Base-by-base conservation (phyloP, 345 rosid species). In the Eucalyptus virginea region DNA sequence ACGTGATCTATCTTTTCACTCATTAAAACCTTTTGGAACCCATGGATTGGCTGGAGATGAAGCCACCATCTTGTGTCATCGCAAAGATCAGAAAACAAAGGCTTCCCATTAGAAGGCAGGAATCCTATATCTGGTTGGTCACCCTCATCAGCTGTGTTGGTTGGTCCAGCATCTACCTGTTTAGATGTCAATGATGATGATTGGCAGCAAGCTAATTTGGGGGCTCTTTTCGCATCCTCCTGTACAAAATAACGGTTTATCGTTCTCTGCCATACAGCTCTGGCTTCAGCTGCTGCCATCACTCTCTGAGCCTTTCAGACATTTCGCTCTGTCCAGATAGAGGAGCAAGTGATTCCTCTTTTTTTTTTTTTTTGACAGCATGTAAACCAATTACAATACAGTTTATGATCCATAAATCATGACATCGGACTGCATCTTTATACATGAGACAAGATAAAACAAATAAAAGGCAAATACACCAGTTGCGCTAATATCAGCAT, bases 201-300 rank as follows among this genome's bases (percentile, higher is more conserved):
- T n/a, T 97, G 99, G 91, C 95, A 95, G 91, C 90, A 98, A 77
- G 99, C 98, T 91, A 98, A 89, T 90, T 96, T 96, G 34, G 99
- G 99, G 89, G 99, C 99, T 92, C 99, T 92, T 91, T 97, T 97
- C 83, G 99, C 98, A 94, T 98, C 99, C 92, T 98, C 99, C 93
- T 98, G 99, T 69, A 98, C 97, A 93, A 98, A 97, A 93, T 94
- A 98, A 90, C 99, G 99, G 91, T 97, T 98, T 45, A 94, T 96
- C 17, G 97, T 90, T 92, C 99, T 93, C 92, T 98, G 99, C 99
- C 98, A 97, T 34, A 93, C 94, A 23, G 97, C 98, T 92, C 99
- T 95, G 60, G 97, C 98, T 92, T 98, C 99, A 56, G 97, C 97
- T 89, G 92, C 99, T 62, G 99, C 96, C 99, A 98, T 98, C 89